Evolutionary conservation across 2,329 filamentous ascomycete genomes (phyloP).

Genomic region (Paraphoma chrysanthemicola): DNA sequence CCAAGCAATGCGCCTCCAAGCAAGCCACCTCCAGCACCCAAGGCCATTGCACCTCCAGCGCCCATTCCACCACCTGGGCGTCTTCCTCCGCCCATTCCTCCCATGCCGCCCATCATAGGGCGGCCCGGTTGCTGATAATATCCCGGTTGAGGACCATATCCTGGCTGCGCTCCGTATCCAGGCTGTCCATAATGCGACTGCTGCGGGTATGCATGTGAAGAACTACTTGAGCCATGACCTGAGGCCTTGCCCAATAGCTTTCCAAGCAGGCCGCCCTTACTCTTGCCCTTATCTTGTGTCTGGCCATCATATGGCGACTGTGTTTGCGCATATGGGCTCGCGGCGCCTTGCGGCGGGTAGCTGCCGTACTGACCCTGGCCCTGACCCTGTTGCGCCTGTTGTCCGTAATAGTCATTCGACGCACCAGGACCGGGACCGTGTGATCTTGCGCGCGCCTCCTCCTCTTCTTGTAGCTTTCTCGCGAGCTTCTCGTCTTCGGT

Average conservation of each 20-base stretch:
- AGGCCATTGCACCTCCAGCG: slow-evolving; percentile 73
- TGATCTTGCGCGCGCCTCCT: slow-evolving; percentile 67
- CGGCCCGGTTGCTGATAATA: slow-evolving; percentile 47
- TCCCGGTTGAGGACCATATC: slow-evolving; percentile 7
- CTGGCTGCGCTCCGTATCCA: slow-evolving; percentile 27
- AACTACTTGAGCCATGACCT: slow-evolving; percentile 41
- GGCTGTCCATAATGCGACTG: slow-evolving; percentile 32
- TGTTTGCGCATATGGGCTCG: slow-evolving; percentile 14
- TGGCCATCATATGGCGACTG: slow-evolving; percentile 11
- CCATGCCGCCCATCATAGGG: slow-evolving; percentile 36
- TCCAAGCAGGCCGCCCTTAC: slow-evolving; percentile 56
- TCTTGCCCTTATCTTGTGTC: slow-evolving; percentile 44
- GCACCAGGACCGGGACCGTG: slow-evolving; percentile 44
- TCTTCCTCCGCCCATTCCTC: slow-evolving; percentile 49
- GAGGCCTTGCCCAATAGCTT: slow-evolving; percentile 60
- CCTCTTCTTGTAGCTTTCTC: slow-evolving; percentile 80
- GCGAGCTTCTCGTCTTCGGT: slow-evolving; percentile 78
- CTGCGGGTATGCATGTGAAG: slow-evolving; percentile 46
- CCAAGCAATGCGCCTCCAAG: slow-evolving; percentile 78
- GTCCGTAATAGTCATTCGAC: slow-evolving; percentile 57
- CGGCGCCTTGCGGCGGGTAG: slow-evolving; percentile 36
- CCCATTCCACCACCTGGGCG: slow-evolving; percentile 63
- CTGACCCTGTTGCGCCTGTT: slow-evolving; percentile 5
- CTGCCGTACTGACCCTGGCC: slow-evolving; percentile 16
- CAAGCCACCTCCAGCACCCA: slow-evolving; percentile 82